phyloP scores from a whole-genome alignment of 2,329 filamentous ascomycete species.

The Aspergillus caelatus region DNA sequence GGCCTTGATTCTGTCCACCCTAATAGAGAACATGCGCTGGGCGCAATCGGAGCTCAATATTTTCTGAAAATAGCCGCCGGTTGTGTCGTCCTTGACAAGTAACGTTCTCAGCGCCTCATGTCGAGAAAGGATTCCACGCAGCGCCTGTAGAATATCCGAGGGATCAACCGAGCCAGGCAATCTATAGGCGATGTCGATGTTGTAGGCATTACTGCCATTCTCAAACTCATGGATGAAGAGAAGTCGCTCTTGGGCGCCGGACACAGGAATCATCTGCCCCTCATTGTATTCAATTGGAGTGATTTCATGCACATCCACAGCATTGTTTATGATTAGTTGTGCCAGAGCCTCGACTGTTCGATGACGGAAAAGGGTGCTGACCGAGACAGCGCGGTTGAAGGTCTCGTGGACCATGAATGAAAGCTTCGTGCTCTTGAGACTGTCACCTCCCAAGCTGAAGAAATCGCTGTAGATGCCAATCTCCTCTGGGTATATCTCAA shows the following conservation, averaged over 20 bases:
- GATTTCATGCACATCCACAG: not conserved
- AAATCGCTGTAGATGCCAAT: not conserved
- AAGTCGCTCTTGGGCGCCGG: not conserved
- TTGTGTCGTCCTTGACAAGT: not conserved
- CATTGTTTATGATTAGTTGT: not conserved
- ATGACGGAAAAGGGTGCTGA: not conserved
- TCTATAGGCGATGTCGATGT: not conserved
- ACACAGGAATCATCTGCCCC: not conserved
- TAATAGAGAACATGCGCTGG: not conserved
- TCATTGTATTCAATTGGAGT: not conserved
- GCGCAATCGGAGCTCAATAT: not conserved
- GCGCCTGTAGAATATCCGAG: not conserved
- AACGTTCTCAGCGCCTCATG: not conserved
- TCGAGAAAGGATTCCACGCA: not conserved
- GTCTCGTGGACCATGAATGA: not conserved
- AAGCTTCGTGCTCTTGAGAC: not conserved
- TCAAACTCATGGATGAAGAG: not conserved
- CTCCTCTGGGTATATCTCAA: not conserved
- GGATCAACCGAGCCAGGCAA: not conserved
- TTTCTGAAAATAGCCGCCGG: not conserved
- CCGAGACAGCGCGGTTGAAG: not conserved
- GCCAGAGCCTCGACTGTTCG: not conserved
- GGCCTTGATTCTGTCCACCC: not conserved
- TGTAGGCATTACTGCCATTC: not conserved
- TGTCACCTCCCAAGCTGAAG: not conserved